phyloP scores from a whole-genome alignment of 768 basidiomycete genomes.

The Exidia glandulosa region DNA sequence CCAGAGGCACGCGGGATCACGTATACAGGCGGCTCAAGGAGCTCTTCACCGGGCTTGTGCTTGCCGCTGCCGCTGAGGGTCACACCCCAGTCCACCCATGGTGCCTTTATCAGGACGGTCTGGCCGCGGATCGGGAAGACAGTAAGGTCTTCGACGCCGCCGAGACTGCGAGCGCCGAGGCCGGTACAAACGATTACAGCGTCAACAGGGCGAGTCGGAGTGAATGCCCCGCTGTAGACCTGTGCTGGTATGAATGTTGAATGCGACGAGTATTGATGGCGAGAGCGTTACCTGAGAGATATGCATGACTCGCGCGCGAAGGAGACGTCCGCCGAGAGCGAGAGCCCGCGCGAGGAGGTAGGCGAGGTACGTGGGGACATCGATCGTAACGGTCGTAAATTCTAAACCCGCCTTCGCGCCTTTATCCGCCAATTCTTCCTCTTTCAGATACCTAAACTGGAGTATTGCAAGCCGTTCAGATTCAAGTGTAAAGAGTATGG shows the following conservation, averaged over 20 bases:
- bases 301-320: slow-evolving; percentile 54
- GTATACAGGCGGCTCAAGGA: too few relatives aligned
- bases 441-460: slow-evolving; percentile 27
- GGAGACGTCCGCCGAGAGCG: slow-evolving; percentile 45
- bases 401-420: slow-evolving; percentile 37
- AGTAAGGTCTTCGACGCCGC: slow-evolving; percentile 68
- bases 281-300: slow-evolving; percentile 61
- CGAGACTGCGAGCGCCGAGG: slow-evolving; percentile 62
- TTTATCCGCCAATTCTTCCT: slow-evolving; percentile 30
- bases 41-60: too few relatives aligned
- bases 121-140: slow-evolving; percentile 78
- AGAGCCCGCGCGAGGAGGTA: slow-evolving; percentile 54
- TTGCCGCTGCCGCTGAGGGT: too few relatives aligned
- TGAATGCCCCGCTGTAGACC: too few relatives aligned
- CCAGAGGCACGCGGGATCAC: too few relatives aligned
- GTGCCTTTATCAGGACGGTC: slow-evolving; percentile 63
- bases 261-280: too few relatives aligned
- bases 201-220: too few relatives aligned
- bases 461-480: too few relatives aligned
- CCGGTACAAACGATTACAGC: too few relatives aligned
- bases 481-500: neutral
- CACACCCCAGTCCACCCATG: slow-evolving; percentile 52
- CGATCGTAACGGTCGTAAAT: slow-evolving; percentile 61
- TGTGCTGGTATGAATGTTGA: too few relatives aligned
- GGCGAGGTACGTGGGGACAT: slow-evolving; percentile 48